Conservation (phyloP, 176 grass and related monocot species). For the Phyllostachys edulis region DNA sequence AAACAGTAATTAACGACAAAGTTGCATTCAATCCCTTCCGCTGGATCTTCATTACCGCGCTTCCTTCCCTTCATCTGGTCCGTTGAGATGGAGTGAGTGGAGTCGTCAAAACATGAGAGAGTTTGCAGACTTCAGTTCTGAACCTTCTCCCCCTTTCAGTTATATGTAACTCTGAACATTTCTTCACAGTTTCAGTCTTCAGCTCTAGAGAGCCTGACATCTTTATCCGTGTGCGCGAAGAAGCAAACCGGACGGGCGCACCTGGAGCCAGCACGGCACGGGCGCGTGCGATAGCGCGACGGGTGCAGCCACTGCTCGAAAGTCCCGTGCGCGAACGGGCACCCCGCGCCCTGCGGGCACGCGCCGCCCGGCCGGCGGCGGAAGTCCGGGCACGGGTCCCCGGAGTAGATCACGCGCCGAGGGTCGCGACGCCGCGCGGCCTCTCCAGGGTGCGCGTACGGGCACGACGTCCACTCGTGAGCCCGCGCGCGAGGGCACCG, state of each 20-base stretch:
- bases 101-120: too few relatives aligned
- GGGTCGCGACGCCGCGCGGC: slow-evolving; percentile 73
- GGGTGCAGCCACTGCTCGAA: slow-evolving; percentile 88
- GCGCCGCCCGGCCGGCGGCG: slow-evolving; percentile 1
- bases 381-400: slow-evolving; percentile 66
- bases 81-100: too few relatives aligned
- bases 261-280: slow-evolving; percentile 52
- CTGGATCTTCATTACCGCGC: too few relatives aligned
- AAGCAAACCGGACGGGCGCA: slow-evolving; percentile 70
- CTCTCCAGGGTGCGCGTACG: slow-evolving; percentile 73
- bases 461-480: slow-evolving; percentile 92
- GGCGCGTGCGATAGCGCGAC: slow-evolving; percentile 67
- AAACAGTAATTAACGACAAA: too few relatives aligned
- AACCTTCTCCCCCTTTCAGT: too few relatives aligned
- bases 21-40: too few relatives aligned
- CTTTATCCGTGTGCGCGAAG: slow-evolving; percentile 67
- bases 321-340: slow-evolving; percentile 75
- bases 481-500: slow-evolving; percentile 51
- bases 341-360: slow-evolving; percentile 54
- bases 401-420: slow-evolving; percentile 56
- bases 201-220: too few relatives aligned
- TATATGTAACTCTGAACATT: too few relatives aligned
- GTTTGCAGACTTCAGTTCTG: too few relatives aligned
- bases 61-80: too few relatives aligned
- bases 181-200: too few relatives aligned